phyloP scores from a whole-genome alignment of 495 filamentous ascomycete species.

The Penicillium pancosmium region DNA sequence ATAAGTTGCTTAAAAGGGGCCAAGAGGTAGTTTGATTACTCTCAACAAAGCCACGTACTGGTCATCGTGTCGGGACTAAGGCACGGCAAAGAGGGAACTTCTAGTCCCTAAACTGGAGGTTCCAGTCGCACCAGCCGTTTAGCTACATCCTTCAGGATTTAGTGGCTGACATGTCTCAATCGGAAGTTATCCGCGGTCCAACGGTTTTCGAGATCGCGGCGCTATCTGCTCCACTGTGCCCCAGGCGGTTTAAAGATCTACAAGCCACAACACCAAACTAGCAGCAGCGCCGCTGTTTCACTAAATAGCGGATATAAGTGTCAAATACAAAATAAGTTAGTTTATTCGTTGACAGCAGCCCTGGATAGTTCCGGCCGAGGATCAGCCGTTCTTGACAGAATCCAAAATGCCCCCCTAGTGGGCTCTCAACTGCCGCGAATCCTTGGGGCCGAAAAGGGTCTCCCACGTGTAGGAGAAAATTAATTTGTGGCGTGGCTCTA shows the following conservation, averaged over 20 bases:
- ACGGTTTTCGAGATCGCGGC: background rate
- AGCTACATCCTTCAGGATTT: background rate
- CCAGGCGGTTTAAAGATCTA: background rate
- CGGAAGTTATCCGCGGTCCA: conserved; percentile 1
- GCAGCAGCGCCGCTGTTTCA: background rate
- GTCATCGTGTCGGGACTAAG: background rate
- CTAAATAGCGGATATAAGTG: background rate
- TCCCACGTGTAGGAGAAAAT: background rate
- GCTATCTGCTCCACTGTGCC: background rate
- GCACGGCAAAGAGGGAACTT: background rate
- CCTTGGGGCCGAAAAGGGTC: background rate
- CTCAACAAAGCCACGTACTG: background rate
- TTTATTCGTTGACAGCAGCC: background rate
- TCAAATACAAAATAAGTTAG: background rate
- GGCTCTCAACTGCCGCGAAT: background rate
- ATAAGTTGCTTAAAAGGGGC: background rate
- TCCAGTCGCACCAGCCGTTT: background rate
- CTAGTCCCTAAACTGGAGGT: background rate
- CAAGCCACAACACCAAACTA: background rate
- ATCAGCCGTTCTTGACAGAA: background rate
- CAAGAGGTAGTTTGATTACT: background rate
- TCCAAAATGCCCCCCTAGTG: background rate
- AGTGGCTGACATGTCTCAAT: background rate
- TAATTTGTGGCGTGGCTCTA: background rate
- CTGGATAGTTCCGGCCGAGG: background rate